Evolutionary conservation across 345 rosid genomes (phyloP), one percentile per base, ranked within the genome.

Genomic region (Nasturtium officinale): DNA sequence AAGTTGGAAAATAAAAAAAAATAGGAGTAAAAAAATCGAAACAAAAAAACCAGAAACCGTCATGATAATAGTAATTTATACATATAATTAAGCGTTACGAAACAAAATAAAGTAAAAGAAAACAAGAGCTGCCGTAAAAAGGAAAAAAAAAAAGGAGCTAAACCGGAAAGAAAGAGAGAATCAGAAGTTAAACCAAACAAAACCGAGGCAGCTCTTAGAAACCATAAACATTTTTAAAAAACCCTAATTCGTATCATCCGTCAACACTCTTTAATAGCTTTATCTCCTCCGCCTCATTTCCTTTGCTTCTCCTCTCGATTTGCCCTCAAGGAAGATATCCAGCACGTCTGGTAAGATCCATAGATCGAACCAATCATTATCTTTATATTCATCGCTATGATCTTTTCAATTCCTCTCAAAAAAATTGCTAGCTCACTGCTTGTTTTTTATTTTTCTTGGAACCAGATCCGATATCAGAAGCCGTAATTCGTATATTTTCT

Each of bases 401-500:
- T 56, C 45, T 26, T 45, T 10, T 76, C 33, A 12, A 38, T 50
- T 0, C 29, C 28, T 50, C 1, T 50, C 29, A 10, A n/a, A n/a
- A 38, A 21, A 52, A 4, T 28, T 15, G 40, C 6, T 18, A 46
- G 4, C 33, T 57, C 64, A 69, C 29, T 7, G 2, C 17, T 69
- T 53, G n/a, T 13, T 75, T 6, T 55, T 62, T n/a, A 50, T 68
- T 53, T 65, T 65, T 53, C 48, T 68, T 78, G 17, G 54, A 69
- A 51, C 37, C 87, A 89, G 92, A 89, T 89, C 85, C 79, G 65
- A 75, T 64, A 69, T 77, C 71, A 65, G 83, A 80, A 86, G 63
- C 55, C 65, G 65, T 18, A 64, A 62, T 61, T 79, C 67, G 58
- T 59, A 3, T 13, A n/a, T 7, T 25, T 55, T 68, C 77, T 77